Percentiles rank a stretch among this genome's conserved stretches.
These are phyloP conservation scores for Neopestalotiopsis sp. DNA, from an alignment of 2,329 filamentous ascomycete species.

Conservation along the genomic window DNA sequence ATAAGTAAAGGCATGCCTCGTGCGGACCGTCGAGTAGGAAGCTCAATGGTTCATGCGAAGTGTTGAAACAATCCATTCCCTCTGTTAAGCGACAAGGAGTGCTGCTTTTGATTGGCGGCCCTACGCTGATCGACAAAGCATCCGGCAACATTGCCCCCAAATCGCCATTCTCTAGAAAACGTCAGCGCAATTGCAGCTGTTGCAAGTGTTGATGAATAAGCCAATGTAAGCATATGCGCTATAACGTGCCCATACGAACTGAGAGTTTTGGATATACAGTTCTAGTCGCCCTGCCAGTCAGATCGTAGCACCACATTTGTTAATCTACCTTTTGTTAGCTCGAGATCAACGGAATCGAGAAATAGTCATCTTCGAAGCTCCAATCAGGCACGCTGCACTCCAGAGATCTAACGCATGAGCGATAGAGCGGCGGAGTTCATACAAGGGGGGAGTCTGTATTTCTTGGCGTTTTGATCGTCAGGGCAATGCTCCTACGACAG, in stretches of 20 bases:
- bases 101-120: conserved; percentile 20
- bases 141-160: neutral
- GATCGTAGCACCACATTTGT: neutral
- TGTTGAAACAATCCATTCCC: neutral
- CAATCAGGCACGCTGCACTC: neutral
- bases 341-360: neutral
- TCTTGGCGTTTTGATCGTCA: conserved; percentile 1
- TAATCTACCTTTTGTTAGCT: neutral
- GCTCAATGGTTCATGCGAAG: conserved; percentile 2
- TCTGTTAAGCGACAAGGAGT: neutral
- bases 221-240: conserved; percentile 9
- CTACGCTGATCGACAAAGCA: conserved; percentile 19
- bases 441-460: neutral
- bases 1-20: neutral
- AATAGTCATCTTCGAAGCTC: neutral
- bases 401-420: neutral
- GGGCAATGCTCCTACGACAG: conserved; percentile 5
- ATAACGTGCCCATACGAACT: conserved; percentile 11
- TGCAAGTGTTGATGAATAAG: neutral
- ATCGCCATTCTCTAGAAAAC: neutral
- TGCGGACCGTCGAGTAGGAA: neutral
- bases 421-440: neutral
- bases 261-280: neutral
- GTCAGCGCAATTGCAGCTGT: conserved; percentile 11
- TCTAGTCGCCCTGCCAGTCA: neutral